Evolutionary conservation across 2,329 filamentous ascomycete genomes (phyloP).

Genomic region (Penicillium psychrosexuale): DNA sequence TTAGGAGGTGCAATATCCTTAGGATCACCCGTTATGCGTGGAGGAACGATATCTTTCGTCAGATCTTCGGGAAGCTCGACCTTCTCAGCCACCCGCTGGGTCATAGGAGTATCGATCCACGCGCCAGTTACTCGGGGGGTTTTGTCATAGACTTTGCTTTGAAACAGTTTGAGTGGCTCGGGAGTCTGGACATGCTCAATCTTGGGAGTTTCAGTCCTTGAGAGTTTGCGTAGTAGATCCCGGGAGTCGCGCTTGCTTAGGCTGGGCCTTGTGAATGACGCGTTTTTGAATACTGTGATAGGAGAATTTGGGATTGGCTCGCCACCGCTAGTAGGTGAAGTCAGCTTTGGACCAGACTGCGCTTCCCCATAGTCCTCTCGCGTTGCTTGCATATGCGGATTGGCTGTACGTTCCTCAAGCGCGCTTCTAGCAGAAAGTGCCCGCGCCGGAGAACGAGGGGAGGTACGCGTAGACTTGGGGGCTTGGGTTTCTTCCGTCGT

Average conservation of each 20-base stretch:
- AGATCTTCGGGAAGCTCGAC: conserved; percentile 22
- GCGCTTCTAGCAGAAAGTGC: conserved; percentile 21
- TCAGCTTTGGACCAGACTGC: conserved; percentile 13
- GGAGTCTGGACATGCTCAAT: conserved; percentile 34
- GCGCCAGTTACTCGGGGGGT: conserved; percentile 47
- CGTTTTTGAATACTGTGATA: conserved; percentile 36
- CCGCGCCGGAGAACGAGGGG: conserved; percentile 32
- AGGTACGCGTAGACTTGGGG: conserved; percentile 28
- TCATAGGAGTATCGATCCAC: conserved; percentile 48
- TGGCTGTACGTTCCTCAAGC: conserved; percentile 23
- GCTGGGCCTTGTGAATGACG: conserved; percentile 30
- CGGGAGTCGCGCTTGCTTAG: conserved; percentile 37
- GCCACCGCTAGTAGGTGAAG: conserved; percentile 20
- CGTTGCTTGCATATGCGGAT: conserved; percentile 11
- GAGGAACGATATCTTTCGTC: conserved; percentile 25
- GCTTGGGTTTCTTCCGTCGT: conserved; percentile 30
- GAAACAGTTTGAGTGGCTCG: conserved; percentile 30
- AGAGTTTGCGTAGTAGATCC: conserved; percentile 43
- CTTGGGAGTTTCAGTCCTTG: conserved; percentile 39
- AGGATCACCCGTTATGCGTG: conserved; percentile 12
- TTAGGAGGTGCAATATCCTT: conserved; percentile 4
- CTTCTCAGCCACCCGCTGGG: conserved; percentile 30
- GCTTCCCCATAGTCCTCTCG: conserved; percentile 10
- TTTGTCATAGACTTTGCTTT: conserved; percentile 38
- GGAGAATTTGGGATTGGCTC: conserved; percentile 40